phyloP scores from a whole-genome alignment of 2,329 filamentous ascomycete genomes.

The Fusarium illudens region DNA sequence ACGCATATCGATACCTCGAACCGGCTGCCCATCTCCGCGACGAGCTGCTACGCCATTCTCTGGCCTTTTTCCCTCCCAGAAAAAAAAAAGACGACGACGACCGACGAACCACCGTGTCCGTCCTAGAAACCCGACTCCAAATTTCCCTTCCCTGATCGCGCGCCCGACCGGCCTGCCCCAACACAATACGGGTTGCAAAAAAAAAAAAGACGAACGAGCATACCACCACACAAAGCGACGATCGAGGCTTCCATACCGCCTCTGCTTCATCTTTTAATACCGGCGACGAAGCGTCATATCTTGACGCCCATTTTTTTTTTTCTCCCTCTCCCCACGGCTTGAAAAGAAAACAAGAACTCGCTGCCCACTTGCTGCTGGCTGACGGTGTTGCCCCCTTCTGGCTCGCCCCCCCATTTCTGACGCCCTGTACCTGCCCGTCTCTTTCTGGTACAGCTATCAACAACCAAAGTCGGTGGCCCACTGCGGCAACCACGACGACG shows the following conservation, averaged over 20 bases:
- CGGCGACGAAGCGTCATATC: conserved; percentile 39
- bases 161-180: conserved; percentile 38
- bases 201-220: not conserved
- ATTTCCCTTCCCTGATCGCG: conserved; percentile 35
- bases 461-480: conserved; percentile 43
- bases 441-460: conserved; percentile 40
- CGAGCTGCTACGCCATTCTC: conserved; percentile 31
- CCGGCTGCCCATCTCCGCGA: conserved; percentile 23
- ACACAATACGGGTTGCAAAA: conserved; percentile 23
- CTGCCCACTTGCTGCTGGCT: conserved; percentile 29
- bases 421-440: conserved; percentile 40
- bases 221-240: not conserved
- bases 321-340: conserved; percentile 19
- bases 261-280: conserved; percentile 2
- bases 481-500: conserved; percentile 47
- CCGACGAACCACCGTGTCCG: conserved; percentile 37
- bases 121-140: conserved; percentile 34
- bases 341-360: conserved; percentile 33
- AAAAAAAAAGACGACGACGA: conserved; percentile 18
- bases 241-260: not conserved
- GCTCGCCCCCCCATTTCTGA: conserved; percentile 34
- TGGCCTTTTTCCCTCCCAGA: conserved; percentile 13
- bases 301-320: conserved; percentile 26
- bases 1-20: conserved; percentile 32
- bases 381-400: conserved; percentile 36